Evolutionary conservation across 768 basidiomycete species (phyloP).

Genomic region (Psilocybe azurescens): DNA sequence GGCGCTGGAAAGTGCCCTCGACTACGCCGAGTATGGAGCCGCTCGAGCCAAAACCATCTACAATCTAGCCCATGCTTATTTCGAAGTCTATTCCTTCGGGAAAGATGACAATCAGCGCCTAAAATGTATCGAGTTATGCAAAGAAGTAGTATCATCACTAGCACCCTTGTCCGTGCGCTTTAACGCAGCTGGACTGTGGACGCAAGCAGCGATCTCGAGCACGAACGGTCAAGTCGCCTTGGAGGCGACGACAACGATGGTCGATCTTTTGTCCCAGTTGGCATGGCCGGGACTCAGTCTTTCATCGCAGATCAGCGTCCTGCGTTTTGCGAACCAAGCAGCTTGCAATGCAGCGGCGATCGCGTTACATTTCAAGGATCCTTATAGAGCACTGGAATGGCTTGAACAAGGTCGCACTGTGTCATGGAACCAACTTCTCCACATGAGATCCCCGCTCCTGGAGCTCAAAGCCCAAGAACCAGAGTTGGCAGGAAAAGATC

Average conservation of each 20-base stretch:
- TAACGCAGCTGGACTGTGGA: slow-evolving; percentile 5
- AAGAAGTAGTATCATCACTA: not conserved
- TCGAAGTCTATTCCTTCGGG: not conserved
- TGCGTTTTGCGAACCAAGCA: not conserved
- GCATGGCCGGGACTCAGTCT: slow-evolving; percentile 14
- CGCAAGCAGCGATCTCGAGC: not conserved
- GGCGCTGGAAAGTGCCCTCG: not conserved
- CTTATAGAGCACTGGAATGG: slow-evolving; percentile 12
- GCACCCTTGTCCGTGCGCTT: slow-evolving; percentile 11
- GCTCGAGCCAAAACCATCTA: not conserved
- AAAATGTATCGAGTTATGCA: slow-evolving; percentile 11
- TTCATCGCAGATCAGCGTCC: slow-evolving; percentile 8
- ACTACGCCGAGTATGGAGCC: not conserved
- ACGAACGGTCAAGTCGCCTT: not conserved
- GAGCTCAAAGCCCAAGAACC: slow-evolving; percentile 6
- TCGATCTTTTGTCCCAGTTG: slow-evolving; percentile 10
- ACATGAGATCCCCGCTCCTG: slow-evolving; percentile 9
- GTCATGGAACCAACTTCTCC: slow-evolving; percentile 17
- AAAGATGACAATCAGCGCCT: not conserved
- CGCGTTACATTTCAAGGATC: slow-evolving; percentile 9
- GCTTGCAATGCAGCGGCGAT: slow-evolving; percentile 11
- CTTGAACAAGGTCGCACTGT: slow-evolving; percentile 19
- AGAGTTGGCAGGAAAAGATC: slow-evolving; percentile 9
- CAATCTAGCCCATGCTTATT: slow-evolving; percentile 7
- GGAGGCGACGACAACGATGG: slow-evolving; percentile 6